Evolutionary conservation across 2,329 filamentous ascomycete genomes (phyloP), one percentile per base, ranked within the genome.

Genomic region (Ophiostoma australiae): DNA sequence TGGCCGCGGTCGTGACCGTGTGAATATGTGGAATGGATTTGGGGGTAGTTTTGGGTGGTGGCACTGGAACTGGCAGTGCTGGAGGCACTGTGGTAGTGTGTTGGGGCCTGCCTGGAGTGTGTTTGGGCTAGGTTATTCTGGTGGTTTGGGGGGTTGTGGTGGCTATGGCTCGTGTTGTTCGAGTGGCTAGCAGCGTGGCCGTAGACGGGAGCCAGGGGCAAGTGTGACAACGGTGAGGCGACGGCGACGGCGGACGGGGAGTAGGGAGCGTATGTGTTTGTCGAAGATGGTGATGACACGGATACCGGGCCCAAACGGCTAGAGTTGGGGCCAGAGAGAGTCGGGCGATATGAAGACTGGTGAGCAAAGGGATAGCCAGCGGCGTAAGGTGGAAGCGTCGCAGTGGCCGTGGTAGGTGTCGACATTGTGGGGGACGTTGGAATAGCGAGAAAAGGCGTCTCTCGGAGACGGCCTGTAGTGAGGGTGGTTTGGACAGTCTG

Each of bases 381-480:
- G 73, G 86, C 87, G 80, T 90, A 89, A 77, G 86, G 87, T 78
- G 89, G 89, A 78, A 92, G 84, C 75, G 89, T 90, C 77, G 89
- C 89, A 79, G 90, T 91, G 77, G 89, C 90, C 77, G 89, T 91
- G 73, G 91, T 92, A 76, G 91, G 91, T 76, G 91, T 93, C 84
- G 91, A 94, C 91, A 94, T 94, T 80, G 72, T 73, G 71, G n/a
- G 69, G 71, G 70, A 68, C 33, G 55, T n/a, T 61, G 55, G 48
- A 44, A 67, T 63, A 52, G 48, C 17, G 35, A 52, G n/a, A 66
- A 39, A 58, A 61, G 23, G 17, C 48, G 61, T 48, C 71, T 67
- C 69, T 69, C 52, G 69, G 44, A 23, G 44, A 31, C 11, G 70
- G 39, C 31, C 11, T 8, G 66, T 61, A 48, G n/a, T 39, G 20